These are phyloP conservation scores for Cladorrhinum samala DNA, from an alignment of 495 filamentous ascomycete genomes.

Conservation along the genomic window DNA sequence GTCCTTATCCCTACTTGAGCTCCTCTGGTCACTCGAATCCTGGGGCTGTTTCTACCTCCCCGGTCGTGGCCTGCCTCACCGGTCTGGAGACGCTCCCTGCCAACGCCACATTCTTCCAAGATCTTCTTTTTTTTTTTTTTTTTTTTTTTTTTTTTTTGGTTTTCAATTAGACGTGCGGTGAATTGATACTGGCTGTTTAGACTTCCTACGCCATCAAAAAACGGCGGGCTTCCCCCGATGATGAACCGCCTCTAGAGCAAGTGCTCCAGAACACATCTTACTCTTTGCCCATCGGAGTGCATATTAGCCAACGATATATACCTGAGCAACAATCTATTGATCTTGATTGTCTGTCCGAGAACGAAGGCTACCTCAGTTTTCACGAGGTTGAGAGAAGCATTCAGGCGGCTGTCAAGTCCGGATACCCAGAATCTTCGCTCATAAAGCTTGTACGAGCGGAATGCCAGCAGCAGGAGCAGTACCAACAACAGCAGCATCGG, in stretches of 20 bases:
- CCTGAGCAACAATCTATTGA: constrained; percentile 18
- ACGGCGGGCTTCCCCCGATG: constrained; percentile 40
- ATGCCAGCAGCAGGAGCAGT: not conserved
- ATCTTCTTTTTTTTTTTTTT: constrained; percentile 14
- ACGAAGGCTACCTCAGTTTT: not conserved
- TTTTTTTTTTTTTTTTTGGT: constrained; percentile 15
- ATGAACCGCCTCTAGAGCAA: constrained; percentile 34
- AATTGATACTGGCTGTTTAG: constrained; percentile 44
- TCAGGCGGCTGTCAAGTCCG: not conserved
- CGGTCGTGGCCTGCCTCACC: constrained; percentile 20
- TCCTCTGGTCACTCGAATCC: constrained; percentile 17
- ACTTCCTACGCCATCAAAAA: constrained; percentile 37
- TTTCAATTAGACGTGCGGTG: constrained; percentile 28
- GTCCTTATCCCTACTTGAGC: constrained; percentile 28
- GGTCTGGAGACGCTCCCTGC: constrained; percentile 10
- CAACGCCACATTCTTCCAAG: constrained; percentile 15
- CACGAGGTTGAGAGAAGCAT: not conserved
- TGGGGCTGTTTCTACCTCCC: no score
- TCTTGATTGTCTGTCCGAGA: not conserved
- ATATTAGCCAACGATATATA: constrained; percentile 35
- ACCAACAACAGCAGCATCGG: not conserved
- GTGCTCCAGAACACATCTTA: constrained; percentile 32
- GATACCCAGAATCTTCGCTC: not conserved
- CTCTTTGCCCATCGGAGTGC: constrained; percentile 25
- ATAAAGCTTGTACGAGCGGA: not conserved